These are phyloP conservation scores for Aspergillus versicolor DNA, from an alignment of 2,329 filamentous ascomycete genomes.

Conservation along the genomic window DNA sequence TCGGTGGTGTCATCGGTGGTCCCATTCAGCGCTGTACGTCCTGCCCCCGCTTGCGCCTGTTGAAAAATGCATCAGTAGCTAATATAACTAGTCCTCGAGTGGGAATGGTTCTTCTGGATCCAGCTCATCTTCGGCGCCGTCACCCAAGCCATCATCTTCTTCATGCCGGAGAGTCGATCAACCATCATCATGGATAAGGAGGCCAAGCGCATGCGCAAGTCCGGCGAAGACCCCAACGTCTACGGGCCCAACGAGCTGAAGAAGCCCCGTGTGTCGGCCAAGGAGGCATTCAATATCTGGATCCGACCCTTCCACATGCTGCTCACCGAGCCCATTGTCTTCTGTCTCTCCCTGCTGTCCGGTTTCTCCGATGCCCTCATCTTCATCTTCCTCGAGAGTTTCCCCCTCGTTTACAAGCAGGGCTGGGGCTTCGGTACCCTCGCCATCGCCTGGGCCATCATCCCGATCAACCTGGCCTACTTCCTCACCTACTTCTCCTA, in stretches of 20 bases:
- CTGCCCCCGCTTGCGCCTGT: neutral
- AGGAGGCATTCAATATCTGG: constrained; percentile 49
- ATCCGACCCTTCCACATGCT: constrained; percentile 70
- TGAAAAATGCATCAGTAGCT: neutral
- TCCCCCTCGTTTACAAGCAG: constrained; percentile 54
- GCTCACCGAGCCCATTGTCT: constrained; percentile 70
- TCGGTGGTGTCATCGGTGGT: constrained; percentile 55
- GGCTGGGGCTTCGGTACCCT: constrained; percentile 21
- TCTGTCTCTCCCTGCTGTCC: constrained; percentile 68
- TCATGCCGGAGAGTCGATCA: constrained; percentile 63
- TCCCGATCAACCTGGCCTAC: constrained; percentile 52
- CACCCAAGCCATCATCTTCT: constrained; percentile 52
- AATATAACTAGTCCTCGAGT: constrained; percentile 14
- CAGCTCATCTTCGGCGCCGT: constrained; percentile 57
- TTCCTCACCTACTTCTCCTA: constrained; percentile 54
- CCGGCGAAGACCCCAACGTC: constrained; percentile 56
- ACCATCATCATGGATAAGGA: constrained; percentile 58
- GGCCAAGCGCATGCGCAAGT: constrained; percentile 55
- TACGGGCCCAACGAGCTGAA: constrained; percentile 63
- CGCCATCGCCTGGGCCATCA: constrained; percentile 20
- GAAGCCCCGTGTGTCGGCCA: constrained; percentile 47
- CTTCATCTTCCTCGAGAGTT: constrained; percentile 75
- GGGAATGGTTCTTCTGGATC: constrained; percentile 66
- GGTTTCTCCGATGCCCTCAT: constrained; percentile 74
- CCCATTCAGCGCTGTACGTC: constrained; percentile 50